Evolutionary conservation across 2,329 filamentous ascomycete genomes (phyloP).

Genomic region (Colletotrichum incanum): DNA sequence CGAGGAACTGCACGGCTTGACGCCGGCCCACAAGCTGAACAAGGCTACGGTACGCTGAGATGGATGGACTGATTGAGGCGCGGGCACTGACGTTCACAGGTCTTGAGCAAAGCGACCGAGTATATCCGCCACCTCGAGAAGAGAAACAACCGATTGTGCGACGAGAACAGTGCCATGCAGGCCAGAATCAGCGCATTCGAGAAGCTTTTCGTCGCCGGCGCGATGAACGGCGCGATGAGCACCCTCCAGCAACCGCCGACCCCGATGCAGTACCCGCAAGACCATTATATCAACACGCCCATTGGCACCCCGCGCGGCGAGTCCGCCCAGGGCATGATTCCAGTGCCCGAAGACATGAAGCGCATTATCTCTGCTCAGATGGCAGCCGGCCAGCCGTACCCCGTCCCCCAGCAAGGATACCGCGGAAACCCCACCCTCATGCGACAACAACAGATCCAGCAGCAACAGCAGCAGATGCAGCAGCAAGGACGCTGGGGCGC

Average conservation of each 20-base stretch:
- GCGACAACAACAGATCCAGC: conserved; percentile 71
- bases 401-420: conserved; percentile 64
- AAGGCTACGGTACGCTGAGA: conserved; percentile 82
- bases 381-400: conserved; percentile 69
- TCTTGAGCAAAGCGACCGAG: conserved; percentile 94
- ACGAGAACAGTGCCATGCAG: conserved; percentile 87
- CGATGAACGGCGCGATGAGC: conserved; percentile 75
- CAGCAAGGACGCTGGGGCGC: conserved; percentile 70
- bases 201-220: conserved; percentile 84
- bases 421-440: conserved; percentile 61
- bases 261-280: conserved; percentile 67
- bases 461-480: conserved; percentile 63
- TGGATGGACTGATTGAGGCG: not conserved
- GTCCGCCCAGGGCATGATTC: conserved; percentile 73
- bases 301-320: conserved; percentile 59
- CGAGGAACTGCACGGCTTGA: conserved; percentile 85
- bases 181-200: conserved; percentile 81
- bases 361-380: conserved; percentile 72
- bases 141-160: conserved; percentile 84
- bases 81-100: conserved; percentile 56
- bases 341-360: conserved; percentile 77
- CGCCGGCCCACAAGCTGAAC: conserved; percentile 94
- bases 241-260: conserved; percentile 69
- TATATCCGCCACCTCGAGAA: conserved; percentile 96
- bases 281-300: conserved; percentile 62